phyloP scores from a whole-genome alignment of 2,329 filamentous ascomycete genomes.

The Xylaria multiplex region DNA sequence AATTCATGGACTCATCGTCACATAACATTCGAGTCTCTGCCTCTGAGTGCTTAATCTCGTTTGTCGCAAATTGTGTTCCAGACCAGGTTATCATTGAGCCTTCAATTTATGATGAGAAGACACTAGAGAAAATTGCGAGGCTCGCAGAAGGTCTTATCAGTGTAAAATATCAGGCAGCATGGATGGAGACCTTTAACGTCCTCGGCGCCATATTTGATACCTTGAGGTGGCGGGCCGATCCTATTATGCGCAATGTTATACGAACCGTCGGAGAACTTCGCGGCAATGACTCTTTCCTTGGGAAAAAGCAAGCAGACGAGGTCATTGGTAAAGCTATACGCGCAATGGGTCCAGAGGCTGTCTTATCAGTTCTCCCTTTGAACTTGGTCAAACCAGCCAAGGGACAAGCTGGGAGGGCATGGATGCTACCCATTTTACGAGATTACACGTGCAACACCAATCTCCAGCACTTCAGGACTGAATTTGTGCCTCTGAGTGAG shows the following conservation, averaged over 20 bases:
- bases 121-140: slow-evolving; percentile 81
- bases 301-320: slow-evolving; percentile 93
- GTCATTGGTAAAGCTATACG: slow-evolving; percentile 88
- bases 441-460: slow-evolving; percentile 91
- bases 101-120: slow-evolving; percentile 92
- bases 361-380: slow-evolving; percentile 83
- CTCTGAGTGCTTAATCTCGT: slow-evolving; percentile 93
- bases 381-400: slow-evolving; percentile 82
- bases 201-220: slow-evolving; percentile 87
- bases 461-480: slow-evolving; percentile 82
- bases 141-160: slow-evolving; percentile 79
- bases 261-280: slow-evolving; percentile 87
- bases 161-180: slow-evolving; percentile 92
- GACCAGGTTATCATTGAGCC: slow-evolving; percentile 84
- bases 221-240: slow-evolving; percentile 84
- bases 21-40: slow-evolving; percentile 95
- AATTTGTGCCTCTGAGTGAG: slow-evolving; percentile 90
- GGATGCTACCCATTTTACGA: slow-evolving; percentile 91
- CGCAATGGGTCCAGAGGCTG: slow-evolving; percentile 88
- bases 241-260: slow-evolving; percentile 79
- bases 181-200: slow-evolving; percentile 93
- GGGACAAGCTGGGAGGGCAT: slow-evolving; percentile 86
- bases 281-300: slow-evolving; percentile 85
- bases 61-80: slow-evolving; percentile 90
- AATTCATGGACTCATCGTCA: slow-evolving; percentile 85